A percentile compares a stretch with the other conserved stretches of the same genome.
phyloP scores from a whole-genome alignment of 768 basidiomycete genomes.

The Tulasnella sp. region DNA sequence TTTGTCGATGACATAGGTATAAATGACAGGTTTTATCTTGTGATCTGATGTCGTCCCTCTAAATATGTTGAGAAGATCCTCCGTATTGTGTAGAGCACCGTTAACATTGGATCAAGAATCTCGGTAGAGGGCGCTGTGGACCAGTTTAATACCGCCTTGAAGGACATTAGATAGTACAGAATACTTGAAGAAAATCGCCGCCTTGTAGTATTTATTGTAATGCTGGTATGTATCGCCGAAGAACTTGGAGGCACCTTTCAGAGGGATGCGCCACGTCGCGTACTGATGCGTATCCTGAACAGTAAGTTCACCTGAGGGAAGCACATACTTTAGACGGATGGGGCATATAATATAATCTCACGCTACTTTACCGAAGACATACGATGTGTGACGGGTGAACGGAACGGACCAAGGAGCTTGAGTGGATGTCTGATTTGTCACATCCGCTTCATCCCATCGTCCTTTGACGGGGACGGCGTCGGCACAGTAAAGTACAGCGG shows the following conservation, averaged over 20 bases:
- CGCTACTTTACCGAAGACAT: too few species aligned
- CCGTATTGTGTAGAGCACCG: slow-evolving; percentile 43
- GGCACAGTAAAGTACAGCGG: too few species aligned
- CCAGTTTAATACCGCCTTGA: slow-evolving; percentile 58
- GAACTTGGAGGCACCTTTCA: slow-evolving; percentile 23
- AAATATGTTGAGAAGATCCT: slow-evolving; percentile 33
- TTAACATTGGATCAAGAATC: slow-evolving; percentile 51
- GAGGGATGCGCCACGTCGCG: too few species aligned
- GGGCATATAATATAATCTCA: too few species aligned
- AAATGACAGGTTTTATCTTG: slow-evolving; percentile 61
- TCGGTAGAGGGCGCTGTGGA: slow-evolving; percentile 64
- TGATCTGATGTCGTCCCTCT: slow-evolving; percentile 4
- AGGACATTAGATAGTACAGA: slow-evolving; percentile 52
- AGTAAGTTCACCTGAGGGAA: too few species aligned
- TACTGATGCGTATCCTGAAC: too few species aligned
- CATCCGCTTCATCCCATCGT: too few species aligned
- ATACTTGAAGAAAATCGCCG: slow-evolving; percentile 52
- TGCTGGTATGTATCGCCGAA: slow-evolving; percentile 51
- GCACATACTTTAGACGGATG: too few species aligned
- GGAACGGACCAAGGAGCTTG: neutral
- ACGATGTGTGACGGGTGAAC: neutral
- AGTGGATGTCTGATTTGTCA: too few species aligned
- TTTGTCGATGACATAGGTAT: slow-evolving; percentile 66
- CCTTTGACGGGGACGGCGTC: too few species aligned
- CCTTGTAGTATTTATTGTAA: slow-evolving; percentile 53